Base-by-base conservation (phyloP, 2,329 filamentous ascomycete genomes). In the Canariomyces notabilis region DNA sequence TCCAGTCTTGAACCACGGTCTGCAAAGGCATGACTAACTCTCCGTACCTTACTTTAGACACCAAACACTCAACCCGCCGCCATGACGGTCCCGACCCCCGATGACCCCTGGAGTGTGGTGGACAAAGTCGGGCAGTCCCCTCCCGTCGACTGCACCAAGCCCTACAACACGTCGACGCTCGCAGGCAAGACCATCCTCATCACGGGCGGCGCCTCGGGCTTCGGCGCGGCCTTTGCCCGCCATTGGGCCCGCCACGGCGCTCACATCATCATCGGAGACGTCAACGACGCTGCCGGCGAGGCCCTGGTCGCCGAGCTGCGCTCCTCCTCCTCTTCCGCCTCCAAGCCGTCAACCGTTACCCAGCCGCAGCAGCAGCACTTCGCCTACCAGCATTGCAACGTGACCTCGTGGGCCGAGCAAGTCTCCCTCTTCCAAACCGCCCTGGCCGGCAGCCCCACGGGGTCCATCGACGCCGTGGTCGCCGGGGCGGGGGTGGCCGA, bases 401-500 rank as follows among this genome's bases (percentile, higher is more conserved):
- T 87, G 8, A 79, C 77, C 1, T 69, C 75, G 52, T 87, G 81
- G 80, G 66, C 78, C 35, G 77, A 75, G 5, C 82, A 86, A 58
- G 76, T 80, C 37, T 66, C 72, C 21, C 70, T 86, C 44, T 87
- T 87, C 69, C 75, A 77, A 36, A 64, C 72, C 43, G 80, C 80
- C 3, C 67, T 71, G 31, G 66, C 67, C 42, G 64, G 77, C 44
- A 81, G 77, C 49, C 71, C 72, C 0, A 69, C 75, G 41, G 71
- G 73, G 14, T 72, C 73, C 11, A 74, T 85, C 51, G 80, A 85
- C 61, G 68, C 73, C 16, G 80, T 85, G 4, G 78, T 85, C 37
- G 80, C 82, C 50, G 85, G 84, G 58, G 83, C 83, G 0, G 83
- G 83, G 37, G 76, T 85, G 53, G 68, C 72, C 34, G 71, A 73